A percentile compares a stretch with the other conserved stretches of the same genome.
These are phyloP conservation scores for Penicillium sp. DNA, from an alignment of 2,329 filamentous ascomycete species.

Conservation along the genomic window DNA sequence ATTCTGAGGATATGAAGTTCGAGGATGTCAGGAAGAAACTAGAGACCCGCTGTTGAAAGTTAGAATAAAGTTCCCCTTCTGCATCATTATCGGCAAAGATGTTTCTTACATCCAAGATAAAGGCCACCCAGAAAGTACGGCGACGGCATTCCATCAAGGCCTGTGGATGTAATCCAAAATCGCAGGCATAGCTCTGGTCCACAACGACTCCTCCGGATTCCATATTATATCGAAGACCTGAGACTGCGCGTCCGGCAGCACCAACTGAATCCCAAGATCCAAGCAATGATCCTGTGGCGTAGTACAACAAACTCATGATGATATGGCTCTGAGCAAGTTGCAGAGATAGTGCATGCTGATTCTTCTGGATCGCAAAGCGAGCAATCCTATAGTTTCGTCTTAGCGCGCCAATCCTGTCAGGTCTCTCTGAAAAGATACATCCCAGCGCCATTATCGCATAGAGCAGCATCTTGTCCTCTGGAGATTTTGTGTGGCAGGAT, in stretches of 20 bases:
- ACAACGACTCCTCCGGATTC: conserved; percentile 59
- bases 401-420: conserved; percentile 50
- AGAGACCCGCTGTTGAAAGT: conserved; percentile 57
- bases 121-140: conserved; percentile 73
- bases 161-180: conserved; percentile 61
- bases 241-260: conserved; percentile 63
- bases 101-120: conserved; percentile 66
- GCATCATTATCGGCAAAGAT: background rate
- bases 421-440: conserved; percentile 57
- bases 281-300: conserved; percentile 62
- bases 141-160: conserved; percentile 69
- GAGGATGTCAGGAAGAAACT: conserved; percentile 60
- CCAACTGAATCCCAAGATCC: conserved; percentile 69
- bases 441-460: conserved; percentile 64
- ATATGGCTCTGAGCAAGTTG: conserved; percentile 70
- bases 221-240: conserved; percentile 65
- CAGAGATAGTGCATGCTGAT: conserved; percentile 59
- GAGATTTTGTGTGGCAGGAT: conserved; percentile 52
- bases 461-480: conserved; percentile 63
- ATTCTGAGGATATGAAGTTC: conserved; percentile 64
- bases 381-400: conserved; percentile 60
- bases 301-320: conserved; percentile 69
- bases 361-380: conserved; percentile 59
- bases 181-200: conserved; percentile 51
- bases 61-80: background rate